These are phyloP conservation scores for Podospora pseudopauciseta DNA, from an alignment of 495 filamentous ascomycete genomes.

Conservation along the genomic window DNA sequence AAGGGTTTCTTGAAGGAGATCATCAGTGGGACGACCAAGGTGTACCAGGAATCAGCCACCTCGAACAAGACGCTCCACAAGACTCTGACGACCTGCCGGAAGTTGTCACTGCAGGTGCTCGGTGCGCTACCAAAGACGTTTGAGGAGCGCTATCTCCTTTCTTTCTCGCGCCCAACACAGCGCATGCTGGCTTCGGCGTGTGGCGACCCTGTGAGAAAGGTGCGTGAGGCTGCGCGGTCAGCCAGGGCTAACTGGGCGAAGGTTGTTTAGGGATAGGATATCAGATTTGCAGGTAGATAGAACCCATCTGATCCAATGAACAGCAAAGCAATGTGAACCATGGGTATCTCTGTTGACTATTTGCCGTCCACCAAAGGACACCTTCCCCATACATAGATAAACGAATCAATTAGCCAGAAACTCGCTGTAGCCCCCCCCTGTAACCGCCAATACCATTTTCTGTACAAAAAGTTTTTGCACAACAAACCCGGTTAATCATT, in stretches of 20 bases:
- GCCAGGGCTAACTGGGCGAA: constrained; percentile 43
- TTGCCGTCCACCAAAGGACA: neutral
- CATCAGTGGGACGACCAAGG: constrained; percentile 29
- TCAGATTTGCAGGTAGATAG: neutral
- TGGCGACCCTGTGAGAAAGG: constrained; percentile 43
- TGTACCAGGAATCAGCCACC: constrained; percentile 28
- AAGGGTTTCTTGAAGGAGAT: constrained; percentile 37
- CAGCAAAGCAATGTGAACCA: neutral
- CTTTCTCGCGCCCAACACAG: constrained; percentile 33
- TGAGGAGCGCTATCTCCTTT: constrained; percentile 38
- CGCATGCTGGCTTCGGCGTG: constrained; percentile 41
- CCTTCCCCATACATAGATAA: neutral
- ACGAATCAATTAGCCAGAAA: neutral
- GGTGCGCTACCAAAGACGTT: constrained; percentile 37
- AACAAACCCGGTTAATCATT: neutral
- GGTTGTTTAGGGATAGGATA: constrained; percentile 15
- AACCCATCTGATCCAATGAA: neutral
- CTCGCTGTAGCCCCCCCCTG: neutral
- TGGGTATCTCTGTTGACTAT: neutral
- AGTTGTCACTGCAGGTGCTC: constrained; percentile 39
- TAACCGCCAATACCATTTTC: neutral
- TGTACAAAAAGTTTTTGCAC: neutral
- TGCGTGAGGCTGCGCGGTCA: constrained; percentile 37
- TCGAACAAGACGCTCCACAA: constrained; percentile 12
- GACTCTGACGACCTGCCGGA: constrained; percentile 26